These are phyloP conservation scores for Magnolia kwangsiensis DNA, from an alignment of 164 flowering plant species.

Conservation along the genomic window DNA sequence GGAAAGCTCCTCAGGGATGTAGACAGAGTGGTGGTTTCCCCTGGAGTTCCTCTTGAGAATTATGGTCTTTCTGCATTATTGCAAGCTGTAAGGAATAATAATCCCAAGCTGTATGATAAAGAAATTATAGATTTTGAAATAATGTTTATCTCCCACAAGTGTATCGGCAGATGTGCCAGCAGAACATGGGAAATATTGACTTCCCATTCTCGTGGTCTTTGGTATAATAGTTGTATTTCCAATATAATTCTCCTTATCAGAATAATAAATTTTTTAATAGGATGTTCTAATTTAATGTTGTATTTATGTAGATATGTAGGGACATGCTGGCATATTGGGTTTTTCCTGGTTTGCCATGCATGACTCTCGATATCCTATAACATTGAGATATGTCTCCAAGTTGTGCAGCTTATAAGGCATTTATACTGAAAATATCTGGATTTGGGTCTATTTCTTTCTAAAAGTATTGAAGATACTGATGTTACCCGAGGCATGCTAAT, in stretches of 20 bases:
- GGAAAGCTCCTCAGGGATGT: conserved; percentile 26
- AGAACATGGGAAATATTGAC: not conserved
- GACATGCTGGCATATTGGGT: not conserved
- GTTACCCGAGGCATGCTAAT: not conserved
- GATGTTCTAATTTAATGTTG: not conserved
- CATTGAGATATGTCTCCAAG: not conserved
- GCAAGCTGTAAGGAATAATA: conserved; percentile 30
- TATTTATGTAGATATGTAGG: no score
- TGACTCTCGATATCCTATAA: not conserved
- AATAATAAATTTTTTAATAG: no score
- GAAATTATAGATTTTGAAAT: not conserved
- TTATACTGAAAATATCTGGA: not conserved
- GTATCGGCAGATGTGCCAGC: not conserved
- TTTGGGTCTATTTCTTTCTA: not conserved
- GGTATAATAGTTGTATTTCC: not conserved
- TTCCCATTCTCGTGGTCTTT: not conserved
- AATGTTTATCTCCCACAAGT: not conserved
- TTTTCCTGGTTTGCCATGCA: not conserved
- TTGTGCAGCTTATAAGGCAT: not conserved
- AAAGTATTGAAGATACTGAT: not conserved
- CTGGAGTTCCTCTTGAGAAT: conserved; percentile 37
- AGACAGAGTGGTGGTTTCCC: conserved; percentile 45
- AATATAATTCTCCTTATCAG: not conserved
- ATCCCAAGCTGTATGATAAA: not conserved
- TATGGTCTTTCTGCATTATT: conserved; percentile 29